These are phyloP conservation scores for Hsuehochloa calcarea DNA, from an alignment of 176 grass and related monocot species.

Conservation along the genomic window DNA sequence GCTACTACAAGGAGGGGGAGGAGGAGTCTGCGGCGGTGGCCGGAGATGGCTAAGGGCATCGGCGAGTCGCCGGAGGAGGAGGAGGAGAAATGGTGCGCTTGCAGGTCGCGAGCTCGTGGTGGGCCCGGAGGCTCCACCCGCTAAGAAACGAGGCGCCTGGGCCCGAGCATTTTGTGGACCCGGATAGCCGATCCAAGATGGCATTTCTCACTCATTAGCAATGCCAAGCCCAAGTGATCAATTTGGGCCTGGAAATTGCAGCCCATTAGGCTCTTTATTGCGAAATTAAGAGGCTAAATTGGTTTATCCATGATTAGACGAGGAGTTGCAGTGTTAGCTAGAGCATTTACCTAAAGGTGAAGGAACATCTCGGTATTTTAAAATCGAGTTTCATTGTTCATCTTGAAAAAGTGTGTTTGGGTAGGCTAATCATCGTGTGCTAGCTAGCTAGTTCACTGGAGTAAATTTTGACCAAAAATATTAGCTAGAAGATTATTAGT, in stretches of 20 bases:
- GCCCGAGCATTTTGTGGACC: too few relatives aligned
- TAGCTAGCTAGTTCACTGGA: too few relatives aligned
- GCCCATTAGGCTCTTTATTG: not conserved
- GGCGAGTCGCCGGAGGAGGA: constrained; percentile 21
- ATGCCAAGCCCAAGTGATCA: too few relatives aligned
- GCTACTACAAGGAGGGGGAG: not conserved
- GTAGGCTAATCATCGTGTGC: not conserved
- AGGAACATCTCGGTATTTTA: too few relatives aligned
- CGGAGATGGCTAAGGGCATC: constrained; percentile 12
- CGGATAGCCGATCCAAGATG: not conserved
- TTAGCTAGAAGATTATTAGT: too few relatives aligned
- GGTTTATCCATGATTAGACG: too few relatives aligned
- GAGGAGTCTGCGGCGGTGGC: not conserved
- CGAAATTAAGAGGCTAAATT: not conserved
- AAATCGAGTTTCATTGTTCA: too few relatives aligned
- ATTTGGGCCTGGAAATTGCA: not conserved
- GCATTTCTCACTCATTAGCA: too few relatives aligned
- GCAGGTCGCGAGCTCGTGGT: not conserved
- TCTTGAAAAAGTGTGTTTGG: too few relatives aligned
- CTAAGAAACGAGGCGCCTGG: not conserved
- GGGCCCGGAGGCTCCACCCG: not conserved
- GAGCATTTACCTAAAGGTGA: too few relatives aligned
- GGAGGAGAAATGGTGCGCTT: not conserved
- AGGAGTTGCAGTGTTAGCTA: too few relatives aligned
- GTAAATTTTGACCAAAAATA: too few relatives aligned